Percentiles rank a stretch among this genome's conserved stretches.
Evolutionary conservation across 1,284 basidiomycete genomes (phyloP).

Genomic region (Rhodotorula sp.): DNA sequence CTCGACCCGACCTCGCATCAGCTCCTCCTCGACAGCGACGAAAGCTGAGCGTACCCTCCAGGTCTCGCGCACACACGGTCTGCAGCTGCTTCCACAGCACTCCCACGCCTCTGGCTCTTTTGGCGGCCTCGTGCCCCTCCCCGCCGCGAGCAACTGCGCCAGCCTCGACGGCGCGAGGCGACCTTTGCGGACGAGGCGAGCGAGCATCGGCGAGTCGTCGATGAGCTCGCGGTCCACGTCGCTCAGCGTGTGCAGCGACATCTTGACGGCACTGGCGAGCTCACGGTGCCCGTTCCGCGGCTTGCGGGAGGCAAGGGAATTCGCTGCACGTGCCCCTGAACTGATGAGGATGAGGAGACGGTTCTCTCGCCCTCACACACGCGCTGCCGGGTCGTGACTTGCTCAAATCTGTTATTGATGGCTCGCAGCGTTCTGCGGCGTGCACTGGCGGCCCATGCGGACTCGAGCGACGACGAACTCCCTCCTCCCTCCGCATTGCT

Average conservation of each 20-base stretch:
- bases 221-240: conserved; percentile 11
- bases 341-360: too few relatives aligned
- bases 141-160: conserved; percentile 11
- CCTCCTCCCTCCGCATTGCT: neutral
- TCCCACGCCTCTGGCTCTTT: conserved; percentile 31
- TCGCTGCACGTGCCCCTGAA: too few relatives aligned
- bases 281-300: neutral
- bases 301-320: neutral
- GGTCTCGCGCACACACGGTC: conserved; percentile 31
- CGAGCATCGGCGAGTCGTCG: conserved; percentile 23
- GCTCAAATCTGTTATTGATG: too few relatives aligned
- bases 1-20: neutral
- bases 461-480: conserved; percentile 2
- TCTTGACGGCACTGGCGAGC: neutral
- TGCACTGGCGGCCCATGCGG: neutral
- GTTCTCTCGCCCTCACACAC: neutral
- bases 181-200: conserved; percentile 15
- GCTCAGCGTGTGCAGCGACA: neutral
- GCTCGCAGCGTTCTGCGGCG: too few relatives aligned
- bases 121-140: neutral
- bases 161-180: conserved; percentile 34
- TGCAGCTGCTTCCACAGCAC: conserved; percentile 36
- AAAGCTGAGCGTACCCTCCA: neutral
- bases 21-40: neutral
- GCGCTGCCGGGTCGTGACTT: neutral